phyloP scores from a whole-genome alignment of 164 flowering plant genomes.

The Umbilicus rupestris region DNA sequence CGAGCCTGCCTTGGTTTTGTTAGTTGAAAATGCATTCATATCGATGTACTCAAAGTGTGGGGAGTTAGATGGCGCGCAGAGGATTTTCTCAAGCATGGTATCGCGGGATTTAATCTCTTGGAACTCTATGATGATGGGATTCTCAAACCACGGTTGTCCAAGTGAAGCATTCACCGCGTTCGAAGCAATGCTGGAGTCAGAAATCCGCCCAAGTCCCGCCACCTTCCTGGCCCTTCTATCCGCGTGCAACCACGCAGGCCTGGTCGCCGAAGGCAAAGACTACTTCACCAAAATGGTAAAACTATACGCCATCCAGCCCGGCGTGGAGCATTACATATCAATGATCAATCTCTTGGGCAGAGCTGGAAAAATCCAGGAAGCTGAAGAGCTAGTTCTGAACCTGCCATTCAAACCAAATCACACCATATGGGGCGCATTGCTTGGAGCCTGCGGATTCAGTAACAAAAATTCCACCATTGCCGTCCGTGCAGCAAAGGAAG shows the following conservation, averaged over 20 bases:
- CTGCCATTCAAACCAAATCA: conserved; percentile 32
- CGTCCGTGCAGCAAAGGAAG: conserved; percentile 23
- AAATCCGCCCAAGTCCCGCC: conserved; percentile 11
- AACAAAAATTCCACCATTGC: conserved; percentile 22
- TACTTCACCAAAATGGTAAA: conserved; percentile 5
- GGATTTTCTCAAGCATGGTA: conserved; percentile 28
- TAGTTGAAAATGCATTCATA: conserved; percentile 39
- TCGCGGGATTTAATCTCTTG: conserved; percentile 43
- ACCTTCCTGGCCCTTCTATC: conserved; percentile 9
- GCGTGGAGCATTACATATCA: conserved; percentile 11
- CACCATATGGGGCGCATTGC: conserved; percentile 48
- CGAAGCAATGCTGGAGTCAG: conserved; percentile 24
- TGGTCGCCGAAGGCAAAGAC: conserved; percentile 8
- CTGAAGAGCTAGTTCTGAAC: conserved; percentile 11
- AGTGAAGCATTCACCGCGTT: conserved; percentile 26
- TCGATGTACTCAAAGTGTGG: conserved; percentile 63
- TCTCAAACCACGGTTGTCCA: conserved; percentile 37
- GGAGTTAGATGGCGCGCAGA: conserved; percentile 26
- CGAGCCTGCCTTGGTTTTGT: conserved; percentile 16
- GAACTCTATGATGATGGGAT: conserved; percentile 26
- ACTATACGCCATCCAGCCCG: conserved; percentile 2
- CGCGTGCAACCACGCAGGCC: conserved; percentile 13
- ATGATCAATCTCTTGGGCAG: conserved; percentile 13
- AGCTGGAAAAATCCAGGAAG: conserved; percentile 13
- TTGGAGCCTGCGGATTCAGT: conserved; percentile 34